Percentiles rank a stretch among this genome's conserved stretches.
Conservation (phyloP, 2,329 filamentous ascomycete genomes). For the Botryosphaeria dothidea region DNA sequence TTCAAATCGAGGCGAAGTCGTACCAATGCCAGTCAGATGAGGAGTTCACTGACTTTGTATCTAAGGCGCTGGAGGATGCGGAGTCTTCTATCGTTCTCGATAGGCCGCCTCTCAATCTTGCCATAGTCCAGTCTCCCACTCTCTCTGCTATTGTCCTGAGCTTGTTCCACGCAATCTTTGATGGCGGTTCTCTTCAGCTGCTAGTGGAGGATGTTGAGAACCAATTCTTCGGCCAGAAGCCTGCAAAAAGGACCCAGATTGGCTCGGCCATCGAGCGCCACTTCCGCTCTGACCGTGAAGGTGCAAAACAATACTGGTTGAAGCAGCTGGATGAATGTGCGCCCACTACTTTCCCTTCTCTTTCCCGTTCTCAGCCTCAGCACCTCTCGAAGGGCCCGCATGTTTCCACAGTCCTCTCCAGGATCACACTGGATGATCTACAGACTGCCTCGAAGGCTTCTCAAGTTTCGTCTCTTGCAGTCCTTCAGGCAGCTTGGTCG, state of each 20-base stretch:
- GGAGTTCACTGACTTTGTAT: background rate
- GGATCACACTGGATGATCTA: background rate
- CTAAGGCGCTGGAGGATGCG: constrained; percentile 11
- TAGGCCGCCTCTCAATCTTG: constrained; percentile 8
- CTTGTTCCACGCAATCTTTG: constrained; percentile 78
- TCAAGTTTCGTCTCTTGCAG: constrained; percentile 13
- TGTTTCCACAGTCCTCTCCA: background rate
- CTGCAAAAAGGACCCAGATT: constrained; percentile 56
- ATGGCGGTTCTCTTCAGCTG: constrained; percentile 70
- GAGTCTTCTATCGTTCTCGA: constrained; percentile 11
- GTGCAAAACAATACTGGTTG: constrained; percentile 65
- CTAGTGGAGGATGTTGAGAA: constrained; percentile 69
- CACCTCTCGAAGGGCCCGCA: background rate
- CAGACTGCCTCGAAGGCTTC: constrained; percentile 11
- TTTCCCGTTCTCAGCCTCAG: constrained; percentile 20
- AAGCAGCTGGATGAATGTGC: constrained; percentile 53
- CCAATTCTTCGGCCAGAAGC: constrained; percentile 46
- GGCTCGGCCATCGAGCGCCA: constrained; percentile 62
- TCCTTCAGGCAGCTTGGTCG: constrained; percentile 17
- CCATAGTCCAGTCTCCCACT: constrained; percentile 26
- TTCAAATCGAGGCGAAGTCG: background rate
- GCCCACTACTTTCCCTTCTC: constrained; percentile 37
- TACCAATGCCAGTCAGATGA: background rate
- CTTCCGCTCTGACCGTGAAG: constrained; percentile 45
- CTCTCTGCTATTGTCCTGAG: constrained; percentile 41